Percentiles rank a stretch among this genome's conserved stretches.
Evolutionary conservation across 2,329 filamentous ascomycete genomes (phyloP).

Genomic region (Scedosporium dehoogii): DNA sequence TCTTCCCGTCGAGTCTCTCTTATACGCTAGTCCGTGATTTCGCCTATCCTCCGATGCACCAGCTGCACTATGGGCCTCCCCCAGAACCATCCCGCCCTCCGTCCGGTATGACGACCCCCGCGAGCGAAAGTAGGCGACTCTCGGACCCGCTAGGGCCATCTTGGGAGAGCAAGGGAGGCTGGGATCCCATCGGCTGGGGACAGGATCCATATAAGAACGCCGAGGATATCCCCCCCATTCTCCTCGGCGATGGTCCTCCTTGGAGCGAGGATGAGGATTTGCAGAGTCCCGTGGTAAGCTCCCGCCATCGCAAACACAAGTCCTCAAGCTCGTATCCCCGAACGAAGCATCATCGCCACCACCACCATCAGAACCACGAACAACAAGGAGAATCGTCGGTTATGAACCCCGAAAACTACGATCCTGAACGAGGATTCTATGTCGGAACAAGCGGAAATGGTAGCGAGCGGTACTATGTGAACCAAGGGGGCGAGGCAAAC

Average conservation of each 20-base stretch:
- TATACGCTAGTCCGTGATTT: slow-evolving; percentile 95
- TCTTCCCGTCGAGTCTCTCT: slow-evolving; percentile 74
- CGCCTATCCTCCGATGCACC: slow-evolving; percentile 74
- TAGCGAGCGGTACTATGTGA: slow-evolving; percentile 65
- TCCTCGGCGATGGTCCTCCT: slow-evolving; percentile 79
- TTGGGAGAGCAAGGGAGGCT: slow-evolving; percentile 61
- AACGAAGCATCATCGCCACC: slow-evolving; percentile 20
- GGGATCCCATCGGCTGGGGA: slow-evolving; percentile 41
- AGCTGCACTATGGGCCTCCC: slow-evolving; percentile 88
- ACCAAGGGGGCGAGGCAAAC: slow-evolving; percentile 58
- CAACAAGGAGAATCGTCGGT: slow-evolving; percentile 28
- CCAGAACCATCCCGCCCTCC: slow-evolving; percentile 59
- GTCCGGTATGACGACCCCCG: slow-evolving; percentile 76
- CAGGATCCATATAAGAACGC: slow-evolving; percentile 1
- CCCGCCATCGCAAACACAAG: slow-evolving; percentile 78
- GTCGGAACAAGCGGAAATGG: slow-evolving; percentile 59
- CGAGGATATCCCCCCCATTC: slow-evolving; percentile 64
- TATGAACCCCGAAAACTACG: slow-evolving; percentile 39
- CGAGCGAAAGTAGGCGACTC: slow-evolving; percentile 68
- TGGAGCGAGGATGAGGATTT: slow-evolving; percentile 95
- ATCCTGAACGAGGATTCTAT: slow-evolving; percentile 56
- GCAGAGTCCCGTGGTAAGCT: slow-evolving; percentile 80
- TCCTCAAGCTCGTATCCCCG: slow-evolving; percentile 42
- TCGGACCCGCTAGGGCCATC: slow-evolving; percentile 63
- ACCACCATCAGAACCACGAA: slow-evolving; percentile 11